Evolutionary conservation across 169 alveolate genomes (phyloP), one percentile per base, ranked within the genome.

Genomic region (Plasmodium gaboni): DNA sequence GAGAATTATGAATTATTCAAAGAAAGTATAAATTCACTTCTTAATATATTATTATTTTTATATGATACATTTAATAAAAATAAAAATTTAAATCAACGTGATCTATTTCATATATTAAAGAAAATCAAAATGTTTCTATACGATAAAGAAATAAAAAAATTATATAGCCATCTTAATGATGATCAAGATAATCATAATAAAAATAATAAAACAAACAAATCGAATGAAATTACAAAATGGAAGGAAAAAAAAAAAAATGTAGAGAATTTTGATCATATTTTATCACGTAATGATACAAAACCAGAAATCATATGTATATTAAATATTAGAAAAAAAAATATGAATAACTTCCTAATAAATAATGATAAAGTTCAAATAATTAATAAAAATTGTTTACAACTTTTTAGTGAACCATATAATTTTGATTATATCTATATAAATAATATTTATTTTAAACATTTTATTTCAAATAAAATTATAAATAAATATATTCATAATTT

Each of bases 371-470:
- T 76, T 50, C 38, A 76, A 67, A 64, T 76, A 48, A 26, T 76
- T 4, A 42, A 65, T 57, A 48, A 46, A 51, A 67, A 76, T 10
- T 12, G 55, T 19, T 50, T 76, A 57, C 50, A n/a, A 1, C 67
- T 48, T 26, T 26, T 76, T 17, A 67, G 53, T 22, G 89, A 76
- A 38, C 10, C n/a, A 15, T 76, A 76, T 50, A 53, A 10, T 53
- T 76, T 76, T 22, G 60, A 76, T 42, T 53, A 53, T 17, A 76
- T 76, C n/a, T 76, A 28, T 61, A 51, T 76, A 64, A 76, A 76
- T 50, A 48, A 76, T 38, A 76, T 76, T 46, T 76, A 50, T 76
- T 46, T 17, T 42, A 26, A 61, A 12, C 70, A 50, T 22, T 55
- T 76, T 9, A 76, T 76, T 74, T 64, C 89, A 22, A 63, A 51